phyloP scores from a whole-genome alignment of 345 rosid genomes.

The Conringia planisiliqua region DNA sequence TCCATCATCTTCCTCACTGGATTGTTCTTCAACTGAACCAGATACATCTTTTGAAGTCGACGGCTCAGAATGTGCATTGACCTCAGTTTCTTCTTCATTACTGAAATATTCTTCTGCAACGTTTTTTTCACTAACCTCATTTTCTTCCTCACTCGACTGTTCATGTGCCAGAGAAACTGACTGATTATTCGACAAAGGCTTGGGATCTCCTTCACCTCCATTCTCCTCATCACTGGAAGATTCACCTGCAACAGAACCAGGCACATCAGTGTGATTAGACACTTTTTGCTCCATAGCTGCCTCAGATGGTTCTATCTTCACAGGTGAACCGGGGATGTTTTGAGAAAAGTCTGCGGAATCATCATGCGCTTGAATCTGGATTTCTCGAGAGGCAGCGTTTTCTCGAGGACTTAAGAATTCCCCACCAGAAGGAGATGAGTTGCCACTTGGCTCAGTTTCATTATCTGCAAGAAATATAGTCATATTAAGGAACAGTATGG shows the following conservation, averaged over 20 bases:
- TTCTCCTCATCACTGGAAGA: constrained; percentile 32
- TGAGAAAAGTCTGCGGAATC: constrained; percentile 24
- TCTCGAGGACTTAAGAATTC: constrained; percentile 33
- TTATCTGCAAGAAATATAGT: constrained; percentile 35
- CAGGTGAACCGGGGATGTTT: constrained; percentile 10
- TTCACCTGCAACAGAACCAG: constrained; percentile 38
- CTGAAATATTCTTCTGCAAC: constrained; percentile 35
- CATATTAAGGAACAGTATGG: constrained; percentile 6
- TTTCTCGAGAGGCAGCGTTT: constrained; percentile 16
- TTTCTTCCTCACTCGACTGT: constrained; percentile 22
- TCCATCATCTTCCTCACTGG: constrained; percentile 23
- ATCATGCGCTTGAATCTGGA: constrained; percentile 10
- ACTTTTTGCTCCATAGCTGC: constrained; percentile 12
- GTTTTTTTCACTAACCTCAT: constrained; percentile 11
- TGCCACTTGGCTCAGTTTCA: constrained; percentile 29
- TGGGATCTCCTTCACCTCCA: constrained; percentile 36
- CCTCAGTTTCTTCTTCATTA: constrained; percentile 25
- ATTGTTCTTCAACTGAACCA: constrained; percentile 17
- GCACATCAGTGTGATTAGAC: constrained; percentile 18
- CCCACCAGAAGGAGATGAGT: constrained; percentile 27
- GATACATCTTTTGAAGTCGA: constrained; percentile 1
- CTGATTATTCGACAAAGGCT: constrained; percentile 32
- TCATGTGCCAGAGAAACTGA: constrained; percentile 32
- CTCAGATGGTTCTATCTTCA: constrained; percentile 12
- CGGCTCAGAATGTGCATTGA: constrained; percentile 7